Conservation (phyloP, 1,284 basidiomycete genomes). For the Sanguinoderma infundibulare region DNA sequence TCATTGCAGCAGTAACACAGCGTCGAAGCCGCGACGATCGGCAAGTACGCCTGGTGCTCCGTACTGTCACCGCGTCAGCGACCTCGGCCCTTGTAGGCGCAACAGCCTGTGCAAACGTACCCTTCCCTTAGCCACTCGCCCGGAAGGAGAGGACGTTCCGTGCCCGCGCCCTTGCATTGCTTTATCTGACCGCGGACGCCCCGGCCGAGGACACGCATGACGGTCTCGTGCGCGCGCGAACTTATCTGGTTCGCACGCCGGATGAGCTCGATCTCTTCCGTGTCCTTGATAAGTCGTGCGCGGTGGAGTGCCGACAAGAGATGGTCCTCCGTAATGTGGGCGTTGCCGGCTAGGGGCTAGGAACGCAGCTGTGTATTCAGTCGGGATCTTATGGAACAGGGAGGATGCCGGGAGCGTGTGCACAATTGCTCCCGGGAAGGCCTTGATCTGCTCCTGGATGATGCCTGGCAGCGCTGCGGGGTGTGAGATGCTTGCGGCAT, state of each 20-base stretch:
- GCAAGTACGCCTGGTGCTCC: conserved; percentile 87
- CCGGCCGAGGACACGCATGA: conserved; percentile 88
- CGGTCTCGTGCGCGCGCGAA: conserved; percentile 84
- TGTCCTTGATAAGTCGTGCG: conserved; percentile 79
- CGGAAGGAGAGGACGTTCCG: conserved; percentile 61
- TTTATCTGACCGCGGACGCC: conserved; percentile 64
- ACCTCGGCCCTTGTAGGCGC: not conserved
- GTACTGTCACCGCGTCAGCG: conserved; percentile 49
- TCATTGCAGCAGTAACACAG: conserved; percentile 91
- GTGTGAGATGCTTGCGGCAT: conserved; percentile 62
- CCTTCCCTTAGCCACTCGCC: conserved; percentile 86
- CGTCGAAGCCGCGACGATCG: conserved; percentile 88
- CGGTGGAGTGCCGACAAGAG: conserved; percentile 78
- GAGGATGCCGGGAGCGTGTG: conserved; percentile 67
- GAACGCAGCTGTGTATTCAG: conserved; percentile 46
- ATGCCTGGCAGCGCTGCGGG: conserved; percentile 52
- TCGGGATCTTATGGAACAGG: conserved; percentile 57
- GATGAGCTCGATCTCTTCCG: conserved; percentile 75
- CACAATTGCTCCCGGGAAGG: conserved; percentile 61
- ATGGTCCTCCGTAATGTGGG: conserved; percentile 55
- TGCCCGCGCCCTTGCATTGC: conserved; percentile 48
- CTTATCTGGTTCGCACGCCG: conserved; percentile 83
- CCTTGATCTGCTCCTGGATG: conserved; percentile 57
- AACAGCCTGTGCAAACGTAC: conserved; percentile 50
- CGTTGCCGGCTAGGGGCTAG: conserved; percentile 37